phyloP scores from a whole-genome alignment of 495 filamentous ascomycete species.

The Talaromyces trachyspermus region DNA sequence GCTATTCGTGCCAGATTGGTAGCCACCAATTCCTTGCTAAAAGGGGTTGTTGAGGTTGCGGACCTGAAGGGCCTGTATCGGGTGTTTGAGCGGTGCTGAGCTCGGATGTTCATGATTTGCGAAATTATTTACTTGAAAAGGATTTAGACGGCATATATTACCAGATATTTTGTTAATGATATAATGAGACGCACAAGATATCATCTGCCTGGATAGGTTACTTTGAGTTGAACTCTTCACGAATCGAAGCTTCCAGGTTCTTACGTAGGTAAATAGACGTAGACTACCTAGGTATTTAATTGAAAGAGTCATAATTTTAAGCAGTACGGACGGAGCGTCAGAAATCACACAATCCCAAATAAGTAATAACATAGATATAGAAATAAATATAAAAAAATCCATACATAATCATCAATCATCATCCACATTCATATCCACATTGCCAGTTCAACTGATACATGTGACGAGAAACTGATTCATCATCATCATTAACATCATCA shows the following conservation, averaged over 20 bases:
- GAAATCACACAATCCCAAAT: not conserved
- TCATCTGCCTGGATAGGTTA: no score
- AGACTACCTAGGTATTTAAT: no score
- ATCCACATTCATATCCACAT: not conserved
- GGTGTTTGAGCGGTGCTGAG: constrained; percentile 93
- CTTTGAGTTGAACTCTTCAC: no score
- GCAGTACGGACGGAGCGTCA: no score
- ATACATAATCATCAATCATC: not conserved
- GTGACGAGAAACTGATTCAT: not conserved
- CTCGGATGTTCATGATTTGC: not conserved
- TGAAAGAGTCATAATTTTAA: no score
- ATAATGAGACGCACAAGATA: no score
- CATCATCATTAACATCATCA: not conserved
- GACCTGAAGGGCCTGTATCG: constrained; percentile 91
- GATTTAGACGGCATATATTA: no score
- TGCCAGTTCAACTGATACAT: not conserved
- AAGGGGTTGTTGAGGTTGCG: constrained; percentile 80
- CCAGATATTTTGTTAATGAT: no score
- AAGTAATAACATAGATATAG: no score
- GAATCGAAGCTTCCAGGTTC: no score
- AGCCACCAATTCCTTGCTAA: constrained; percentile 71
- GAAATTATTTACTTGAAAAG: no score
- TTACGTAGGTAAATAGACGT: no score
- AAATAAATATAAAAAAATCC: not conserved
- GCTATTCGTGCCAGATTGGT: constrained; percentile 77